Percentiles rank a stretch among this genome's conserved stretches.
phyloP scores from a whole-genome alignment of 2,329 filamentous ascomycete genomes.

The Setomelanomma holmii region DNA sequence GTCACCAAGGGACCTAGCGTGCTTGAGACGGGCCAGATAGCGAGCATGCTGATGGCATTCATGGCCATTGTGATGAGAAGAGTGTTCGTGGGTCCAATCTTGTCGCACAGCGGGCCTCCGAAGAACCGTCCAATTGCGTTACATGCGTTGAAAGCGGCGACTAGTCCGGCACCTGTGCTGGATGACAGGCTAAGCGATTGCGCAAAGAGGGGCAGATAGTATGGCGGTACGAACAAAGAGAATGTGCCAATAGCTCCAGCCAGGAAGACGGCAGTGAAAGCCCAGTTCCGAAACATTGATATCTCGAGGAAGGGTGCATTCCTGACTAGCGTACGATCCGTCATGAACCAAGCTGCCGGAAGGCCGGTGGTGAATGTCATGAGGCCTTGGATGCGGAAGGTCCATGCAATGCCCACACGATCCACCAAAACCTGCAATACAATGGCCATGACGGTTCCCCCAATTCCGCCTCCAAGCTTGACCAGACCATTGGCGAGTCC shows the following conservation, averaged over 20 bases:
- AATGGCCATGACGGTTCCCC: slow-evolving; percentile 31
- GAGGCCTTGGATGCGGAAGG: slow-evolving; percentile 33
- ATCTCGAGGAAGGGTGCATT: slow-evolving; percentile 31
- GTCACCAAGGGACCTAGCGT: slow-evolving; percentile 28
- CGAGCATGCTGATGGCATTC: slow-evolving; percentile 37
- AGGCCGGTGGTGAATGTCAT: slow-evolving; percentile 31
- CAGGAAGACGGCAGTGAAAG: slow-evolving; percentile 28
- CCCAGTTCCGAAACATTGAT: slow-evolving; percentile 29
- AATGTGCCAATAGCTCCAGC: slow-evolving; percentile 35
- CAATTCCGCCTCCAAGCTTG: slow-evolving; percentile 39
- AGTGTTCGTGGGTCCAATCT: slow-evolving; percentile 39
- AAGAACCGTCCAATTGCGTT: slow-evolving; percentile 35
- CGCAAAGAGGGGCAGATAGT: slow-evolving; percentile 36
- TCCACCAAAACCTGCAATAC: slow-evolving; percentile 32
- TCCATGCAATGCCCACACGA: slow-evolving; percentile 35
- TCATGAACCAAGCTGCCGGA: slow-evolving; percentile 32
- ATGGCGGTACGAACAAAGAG: slow-evolving; percentile 36
- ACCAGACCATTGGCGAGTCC: slow-evolving; percentile 38
- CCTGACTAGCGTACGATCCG: slow-evolving; percentile 26
- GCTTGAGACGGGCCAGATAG: slow-evolving; percentile 37
- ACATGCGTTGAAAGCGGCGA: slow-evolving; percentile 36
- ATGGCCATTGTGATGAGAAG: slow-evolving; percentile 35
- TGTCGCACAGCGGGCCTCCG: slow-evolving; percentile 36
- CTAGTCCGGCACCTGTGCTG: slow-evolving; percentile 30
- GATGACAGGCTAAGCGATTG: slow-evolving; percentile 29